Base-by-base conservation (phyloP, 495 filamentous ascomycete species). In the Acidomyces sp. region DNA sequence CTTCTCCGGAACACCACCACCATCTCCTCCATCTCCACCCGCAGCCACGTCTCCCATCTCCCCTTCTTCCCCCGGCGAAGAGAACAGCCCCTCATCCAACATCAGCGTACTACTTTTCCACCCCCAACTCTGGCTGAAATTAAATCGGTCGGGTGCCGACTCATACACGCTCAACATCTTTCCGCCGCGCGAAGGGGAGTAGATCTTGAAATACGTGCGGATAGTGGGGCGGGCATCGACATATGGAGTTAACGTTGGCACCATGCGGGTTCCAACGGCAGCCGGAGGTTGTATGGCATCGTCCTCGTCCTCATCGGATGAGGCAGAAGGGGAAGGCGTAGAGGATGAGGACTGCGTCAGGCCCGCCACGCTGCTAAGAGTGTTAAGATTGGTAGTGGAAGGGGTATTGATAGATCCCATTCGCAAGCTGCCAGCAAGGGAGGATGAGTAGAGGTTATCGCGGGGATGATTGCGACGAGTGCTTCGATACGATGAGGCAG, bases 181-280 rank as follows among this genome's bases (percentile, higher is more conserved):
- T 4, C 72, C 72, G 16, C 68, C 73, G 39, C 69, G 69, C 16
- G 60, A 66, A 0, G 72, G 73, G 19, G 59, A 66, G 57, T 74
- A 76, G 21, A 76, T 76, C 56, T 76, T 76, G 54, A 76, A 76
- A 54, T 76, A 76, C 3, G 72, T 76, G 51, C 68, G 67, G 36
- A 76, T 74, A 27, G 66, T 72, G 21, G 72, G 71, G 4, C 72
- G 57, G 6, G 57, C 58, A 43, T 76, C 72, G 13, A 69, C 60
- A 51, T 76, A 76, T 13, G 65, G 57, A 1, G 70, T 63, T 15
- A 75, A 43, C 0, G 71, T 61, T 2, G 69, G 55, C 3, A 62
- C 28, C 6, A 44, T 39, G 27, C 43, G 22, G 12, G 45, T 46
- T 2, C 30, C 6, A 6, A 11, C 19, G n/a, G 37, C 13, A n/a